phyloP scores from a whole-genome alignment of 1,284 basidiomycete genomes.

The Mycena citricolor region DNA sequence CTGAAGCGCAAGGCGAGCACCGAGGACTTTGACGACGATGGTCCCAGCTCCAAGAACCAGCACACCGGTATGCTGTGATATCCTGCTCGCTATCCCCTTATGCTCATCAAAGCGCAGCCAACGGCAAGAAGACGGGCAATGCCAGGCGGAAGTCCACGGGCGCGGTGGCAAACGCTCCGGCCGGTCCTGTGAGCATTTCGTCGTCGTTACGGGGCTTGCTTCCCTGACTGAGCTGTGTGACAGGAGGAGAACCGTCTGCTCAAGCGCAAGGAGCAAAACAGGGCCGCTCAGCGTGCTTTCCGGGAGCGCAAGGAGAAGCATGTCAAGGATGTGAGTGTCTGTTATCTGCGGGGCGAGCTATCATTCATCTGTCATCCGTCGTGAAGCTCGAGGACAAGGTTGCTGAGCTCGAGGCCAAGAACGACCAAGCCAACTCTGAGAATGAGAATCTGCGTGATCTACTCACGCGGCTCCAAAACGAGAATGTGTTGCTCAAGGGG shows the following conservation, averaged over 20 bases:
- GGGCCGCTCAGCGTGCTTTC: constrained; percentile 84
- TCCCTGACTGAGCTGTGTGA: constrained; percentile 26
- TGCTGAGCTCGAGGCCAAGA: constrained; percentile 74
- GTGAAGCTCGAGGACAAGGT: constrained; percentile 79
- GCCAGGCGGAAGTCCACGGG: constrained; percentile 37
- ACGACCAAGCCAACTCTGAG: constrained; percentile 62
- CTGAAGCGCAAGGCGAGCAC: constrained; percentile 75
- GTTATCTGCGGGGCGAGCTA: constrained; percentile 21
- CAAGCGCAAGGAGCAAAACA: constrained; percentile 86
- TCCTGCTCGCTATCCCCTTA: constrained; percentile 9
- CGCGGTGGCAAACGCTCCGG: constrained; percentile 16
- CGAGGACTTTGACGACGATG: constrained; percentile 57
- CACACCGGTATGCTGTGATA: constrained; percentile 53
- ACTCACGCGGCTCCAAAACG: constrained; percentile 71
- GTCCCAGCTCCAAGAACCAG: constrained; percentile 62
- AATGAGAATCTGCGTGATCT: constrained; percentile 80
- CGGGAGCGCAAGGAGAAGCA: constrained; percentile 86
- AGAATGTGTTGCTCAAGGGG: constrained; percentile 75
- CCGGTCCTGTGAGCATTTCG: constrained; percentile 34
- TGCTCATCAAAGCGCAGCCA: constrained; percentile 24
- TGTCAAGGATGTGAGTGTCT: constrained; percentile 84
- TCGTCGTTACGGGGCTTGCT: constrained; percentile 11
- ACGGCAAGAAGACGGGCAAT: constrained; percentile 31
- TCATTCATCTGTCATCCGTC: constrained; percentile 14
- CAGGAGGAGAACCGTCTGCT: constrained; percentile 72